These are phyloP conservation scores for Flaveria sonorensis DNA, from an alignment of 129 eudicot genomes.

Conservation along the genomic window DNA sequence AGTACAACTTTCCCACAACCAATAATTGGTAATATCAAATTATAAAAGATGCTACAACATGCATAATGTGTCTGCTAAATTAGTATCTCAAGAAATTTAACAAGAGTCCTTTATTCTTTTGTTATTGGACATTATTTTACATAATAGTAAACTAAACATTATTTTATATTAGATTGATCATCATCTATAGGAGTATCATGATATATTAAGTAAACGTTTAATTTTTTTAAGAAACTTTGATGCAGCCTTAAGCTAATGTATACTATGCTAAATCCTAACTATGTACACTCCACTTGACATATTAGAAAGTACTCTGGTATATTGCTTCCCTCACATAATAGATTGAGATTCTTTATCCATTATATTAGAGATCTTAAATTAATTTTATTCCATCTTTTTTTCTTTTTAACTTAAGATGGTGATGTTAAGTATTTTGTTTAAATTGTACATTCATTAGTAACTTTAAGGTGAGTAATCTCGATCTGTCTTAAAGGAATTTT, in stretches of 20 bases:
- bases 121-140: constrained; percentile 6
- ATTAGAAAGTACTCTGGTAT: neutral
- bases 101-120: neutral
- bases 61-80: neutral
- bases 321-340: constrained; percentile 4
- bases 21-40: constrained; percentile 21
- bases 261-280: constrained; percentile 20
- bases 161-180: no score
- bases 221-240: no score
- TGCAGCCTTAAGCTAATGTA: neutral
- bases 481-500: no score
- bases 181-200: no score
- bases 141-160: no score
- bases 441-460: no score
- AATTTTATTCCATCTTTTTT: constrained; percentile 2
- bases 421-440: neutral
- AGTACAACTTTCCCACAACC: constrained; percentile 20
- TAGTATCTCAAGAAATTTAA: no score
- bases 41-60: constrained; percentile 26
- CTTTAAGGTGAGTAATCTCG: neutral
- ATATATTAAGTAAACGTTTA: no score
- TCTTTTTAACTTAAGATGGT: no score
- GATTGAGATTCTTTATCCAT: constrained; percentile 1
- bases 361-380: neutral
- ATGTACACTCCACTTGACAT: constrained; percentile 18